Base-by-base conservation (phyloP, 352 stramenopile genomes). In the Phytophthora pini region DNA sequence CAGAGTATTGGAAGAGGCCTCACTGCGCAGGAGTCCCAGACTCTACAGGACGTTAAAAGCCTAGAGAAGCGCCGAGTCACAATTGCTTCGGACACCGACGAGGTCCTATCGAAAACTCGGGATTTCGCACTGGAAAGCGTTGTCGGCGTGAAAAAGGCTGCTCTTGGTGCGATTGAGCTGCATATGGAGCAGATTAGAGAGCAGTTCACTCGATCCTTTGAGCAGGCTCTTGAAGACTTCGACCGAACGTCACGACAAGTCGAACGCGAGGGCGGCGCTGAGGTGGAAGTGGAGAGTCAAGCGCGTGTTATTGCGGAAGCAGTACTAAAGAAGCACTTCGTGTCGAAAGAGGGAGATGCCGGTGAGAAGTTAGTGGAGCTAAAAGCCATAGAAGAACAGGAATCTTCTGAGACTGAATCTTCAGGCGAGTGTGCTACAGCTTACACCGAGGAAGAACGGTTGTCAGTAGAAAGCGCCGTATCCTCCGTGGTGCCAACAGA, bases 61-160 rank as follows among this genome's bases (percentile, higher is more conserved):
- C 80, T 87, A 53, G 80, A 88, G 47, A 56, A 69, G 31, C 74
- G 70, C 47, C 79, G 84, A 2, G 65, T 66, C 6, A 59, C 66
- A 12, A 76, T 84, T 27, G 47, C 65, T 29, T 60, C 56, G 13
- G 52, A 61, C 2, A 77, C 65, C 0, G 63, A 87, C 20, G 73
- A 72, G 24, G 74, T 89, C 38, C 51, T 92, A 31, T 57, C 61
- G 0, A 73, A 88, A 15, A 88, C 78, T 5, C 72, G 61, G 13
- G 17, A 48, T 26, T 50, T 71, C 44, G 74, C 82, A 55, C 52
- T 85, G 15, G 53, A 82, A 50, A 73, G 68, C 7, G 46, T 89
- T 4, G 39, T 62, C 4, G 69, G 77, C 41, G 67, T 76, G 9
- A 88, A 84, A 34, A 47, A 71, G 15, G 56, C 59, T 12, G 77